phyloP scores from a whole-genome alignment of 441 rosid species.

The Syzygium syzygioides region DNA sequence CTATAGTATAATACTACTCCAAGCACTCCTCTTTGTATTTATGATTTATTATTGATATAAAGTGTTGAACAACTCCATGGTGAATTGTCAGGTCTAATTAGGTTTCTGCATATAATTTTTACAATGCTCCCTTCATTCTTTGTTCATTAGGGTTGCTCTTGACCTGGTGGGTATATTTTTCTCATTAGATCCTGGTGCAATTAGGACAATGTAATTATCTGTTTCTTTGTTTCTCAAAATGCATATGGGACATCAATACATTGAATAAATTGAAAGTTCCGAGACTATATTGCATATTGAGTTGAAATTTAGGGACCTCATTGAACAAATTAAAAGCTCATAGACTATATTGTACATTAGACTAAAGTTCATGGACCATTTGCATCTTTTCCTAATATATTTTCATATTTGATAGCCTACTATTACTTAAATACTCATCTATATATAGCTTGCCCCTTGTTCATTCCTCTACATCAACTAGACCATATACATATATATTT shows the following conservation, averaged over 20 bases:
- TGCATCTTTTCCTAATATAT: no score
- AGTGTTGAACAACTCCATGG: background rate
- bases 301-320: no score
- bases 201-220: background rate
- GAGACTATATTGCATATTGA: no score
- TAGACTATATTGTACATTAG: no score
- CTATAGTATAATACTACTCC: background rate
- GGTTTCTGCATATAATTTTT: background rate
- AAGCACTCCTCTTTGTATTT: background rate
- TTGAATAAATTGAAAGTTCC: no score
- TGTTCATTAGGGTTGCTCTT: background rate
- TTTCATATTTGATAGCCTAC: no score
- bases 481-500: no score
- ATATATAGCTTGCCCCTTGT: no score
- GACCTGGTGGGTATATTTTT: background rate
- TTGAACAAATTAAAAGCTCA: no score
- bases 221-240: background rate
- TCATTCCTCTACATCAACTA: no score
- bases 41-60: background rate
- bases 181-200: background rate
- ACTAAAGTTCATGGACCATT: no score
- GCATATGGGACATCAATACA: background rate
- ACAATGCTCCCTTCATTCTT: background rate
- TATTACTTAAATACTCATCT: no score
- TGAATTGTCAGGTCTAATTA: background rate